Conservation (phyloP, 2,329 filamentous ascomycete species). For the Dissoconium aciculare region DNA sequence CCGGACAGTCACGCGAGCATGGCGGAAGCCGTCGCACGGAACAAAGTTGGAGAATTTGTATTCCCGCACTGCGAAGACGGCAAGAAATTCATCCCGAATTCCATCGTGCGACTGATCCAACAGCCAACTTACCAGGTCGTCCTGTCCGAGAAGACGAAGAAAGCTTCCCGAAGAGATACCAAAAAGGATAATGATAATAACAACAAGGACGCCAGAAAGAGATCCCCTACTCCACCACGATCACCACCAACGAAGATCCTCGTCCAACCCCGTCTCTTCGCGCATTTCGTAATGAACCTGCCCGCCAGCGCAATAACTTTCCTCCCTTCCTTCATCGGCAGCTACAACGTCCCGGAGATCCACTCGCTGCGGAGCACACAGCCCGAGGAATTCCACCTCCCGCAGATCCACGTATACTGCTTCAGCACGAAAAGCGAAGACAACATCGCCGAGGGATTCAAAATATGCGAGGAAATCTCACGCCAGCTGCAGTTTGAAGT, state of each 20-base stretch:
- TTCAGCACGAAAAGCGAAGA: conserved; percentile 74
- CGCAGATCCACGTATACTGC: conserved; percentile 85
- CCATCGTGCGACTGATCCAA: conserved; percentile 43
- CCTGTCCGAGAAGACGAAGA: conserved; percentile 19
- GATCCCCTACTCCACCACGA: too few relatives aligned
- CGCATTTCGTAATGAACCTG: conserved; percentile 98
- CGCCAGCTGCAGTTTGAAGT: conserved; percentile 45
- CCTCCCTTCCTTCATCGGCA: conserved; percentile 57
- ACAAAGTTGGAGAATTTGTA: conserved; percentile 65
- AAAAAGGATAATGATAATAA: too few relatives aligned
- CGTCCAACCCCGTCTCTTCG: conserved; percentile 55
- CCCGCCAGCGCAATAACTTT: conserved; percentile 82
- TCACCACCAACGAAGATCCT: conserved; percentile 25
- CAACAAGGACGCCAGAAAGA: too few relatives aligned
- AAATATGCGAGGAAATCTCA: conserved; percentile 54
- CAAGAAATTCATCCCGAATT: conserved; percentile 58
- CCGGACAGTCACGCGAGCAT: conserved; percentile 70
- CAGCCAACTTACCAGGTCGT: conserved; percentile 38
- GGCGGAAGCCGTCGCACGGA: conserved; percentile 51
- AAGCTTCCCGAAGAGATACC: conserved; percentile 18
- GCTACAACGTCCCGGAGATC: conserved; percentile 42
- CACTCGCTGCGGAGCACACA: conserved; percentile 8
- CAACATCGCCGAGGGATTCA: conserved; percentile 42
- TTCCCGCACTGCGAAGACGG: conserved; percentile 71
- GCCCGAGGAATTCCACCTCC: conserved; percentile 37